A percentile compares a stretch with the other conserved stretches of the same genome.
phyloP scores from a whole-genome alignment of 2,329 filamentous ascomycete species.

The Hymenoscyphus scutula region DNA sequence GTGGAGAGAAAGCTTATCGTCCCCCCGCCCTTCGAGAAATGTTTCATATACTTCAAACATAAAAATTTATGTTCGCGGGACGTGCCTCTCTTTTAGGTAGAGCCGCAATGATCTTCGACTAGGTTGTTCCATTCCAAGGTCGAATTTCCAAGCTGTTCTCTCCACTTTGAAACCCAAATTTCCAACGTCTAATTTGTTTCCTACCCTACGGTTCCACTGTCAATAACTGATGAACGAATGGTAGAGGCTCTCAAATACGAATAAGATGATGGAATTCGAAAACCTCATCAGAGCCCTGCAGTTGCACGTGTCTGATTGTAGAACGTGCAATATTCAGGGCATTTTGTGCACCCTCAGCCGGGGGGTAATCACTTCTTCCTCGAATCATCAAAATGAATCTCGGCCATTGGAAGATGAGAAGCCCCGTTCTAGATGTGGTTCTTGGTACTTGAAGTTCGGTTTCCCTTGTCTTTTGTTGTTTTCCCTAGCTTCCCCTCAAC shows the following conservation, averaged over 20 bases:
- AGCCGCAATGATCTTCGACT: neutral
- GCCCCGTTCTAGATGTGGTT: neutral
- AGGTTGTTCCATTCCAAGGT: neutral
- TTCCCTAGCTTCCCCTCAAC: neutral
- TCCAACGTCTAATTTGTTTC: conserved; percentile 1
- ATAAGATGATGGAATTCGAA: neutral
- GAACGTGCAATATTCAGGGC: neutral
- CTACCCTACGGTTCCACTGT: neutral
- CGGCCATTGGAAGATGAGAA: neutral
- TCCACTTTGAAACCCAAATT: neutral
- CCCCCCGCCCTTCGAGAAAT: neutral
- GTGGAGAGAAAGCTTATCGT: neutral
- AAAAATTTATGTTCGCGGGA: no score
- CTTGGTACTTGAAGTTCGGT: neutral
- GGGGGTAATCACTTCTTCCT: neutral
- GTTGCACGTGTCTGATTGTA: neutral
- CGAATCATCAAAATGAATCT: neutral
- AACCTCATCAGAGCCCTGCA: neutral
- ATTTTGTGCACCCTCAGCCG: neutral
- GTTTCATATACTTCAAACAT: conserved; percentile 1
- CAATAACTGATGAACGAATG: neutral
- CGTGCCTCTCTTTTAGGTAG: neutral
- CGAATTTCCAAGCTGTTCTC: neutral
- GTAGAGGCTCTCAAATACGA: neutral
- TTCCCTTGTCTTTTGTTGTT: neutral